Percentiles rank a stretch among this genome's conserved stretches.
Conservation (phyloP, 2,329 filamentous ascomycete species). For the Colletotrichum tropicale region DNA sequence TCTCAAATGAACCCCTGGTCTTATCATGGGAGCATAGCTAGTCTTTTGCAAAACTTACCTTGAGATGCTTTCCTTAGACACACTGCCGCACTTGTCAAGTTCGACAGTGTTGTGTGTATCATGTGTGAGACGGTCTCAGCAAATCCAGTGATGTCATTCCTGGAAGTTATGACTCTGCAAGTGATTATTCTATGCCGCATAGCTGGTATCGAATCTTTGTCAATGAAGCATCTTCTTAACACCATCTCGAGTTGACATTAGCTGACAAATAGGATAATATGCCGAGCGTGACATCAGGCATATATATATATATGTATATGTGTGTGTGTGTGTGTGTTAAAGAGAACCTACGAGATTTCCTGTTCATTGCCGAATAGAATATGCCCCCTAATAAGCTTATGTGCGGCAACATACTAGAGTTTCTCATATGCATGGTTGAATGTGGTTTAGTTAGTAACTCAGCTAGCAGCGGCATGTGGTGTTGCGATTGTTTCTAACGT, state of each 20-base stretch:
- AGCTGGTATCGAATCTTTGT: too few relatives aligned
- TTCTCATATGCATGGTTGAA: neutral
- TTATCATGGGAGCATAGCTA: fast-evolving
- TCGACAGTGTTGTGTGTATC: fast-evolving
- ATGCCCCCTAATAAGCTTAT: neutral
- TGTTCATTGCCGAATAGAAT: too few relatives aligned
- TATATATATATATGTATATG: too few relatives aligned
- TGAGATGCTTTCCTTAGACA: fast-evolving
- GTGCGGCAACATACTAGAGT: neutral
- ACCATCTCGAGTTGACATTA: too few relatives aligned
- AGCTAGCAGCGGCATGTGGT: neutral
- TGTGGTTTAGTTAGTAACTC: fast-evolving
- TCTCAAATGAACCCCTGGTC: neutral
- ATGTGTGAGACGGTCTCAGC: neutral
- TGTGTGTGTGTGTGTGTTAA: too few relatives aligned
- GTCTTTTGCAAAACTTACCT: neutral
- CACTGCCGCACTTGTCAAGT: neutral
- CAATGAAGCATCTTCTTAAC: too few relatives aligned
- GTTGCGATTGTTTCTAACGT: neutral
- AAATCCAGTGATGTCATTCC: neutral
- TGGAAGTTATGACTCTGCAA: neutral
- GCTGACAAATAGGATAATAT: too few relatives aligned
- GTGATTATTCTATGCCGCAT: fast-evolving
- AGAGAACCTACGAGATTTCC: too few relatives aligned
- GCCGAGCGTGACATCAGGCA: too few relatives aligned